Conservation (phyloP, 192 early-diverging fungal genomes). For the Rhizophagus prolifer region DNA sequence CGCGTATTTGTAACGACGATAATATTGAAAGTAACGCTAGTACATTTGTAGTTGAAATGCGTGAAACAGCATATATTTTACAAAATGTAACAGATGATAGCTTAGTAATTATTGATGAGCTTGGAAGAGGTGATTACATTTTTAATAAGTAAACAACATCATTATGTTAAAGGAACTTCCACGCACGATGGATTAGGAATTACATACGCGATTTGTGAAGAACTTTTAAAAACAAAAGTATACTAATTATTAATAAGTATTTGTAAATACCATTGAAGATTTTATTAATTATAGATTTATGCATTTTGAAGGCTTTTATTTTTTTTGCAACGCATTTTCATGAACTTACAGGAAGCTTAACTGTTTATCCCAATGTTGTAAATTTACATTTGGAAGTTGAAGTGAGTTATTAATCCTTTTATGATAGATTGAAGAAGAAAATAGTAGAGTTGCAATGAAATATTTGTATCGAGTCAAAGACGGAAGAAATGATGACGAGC, state of each 20-base stretch:
- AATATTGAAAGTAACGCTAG: conserved; percentile 60
- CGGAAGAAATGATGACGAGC: conserved; percentile 44
- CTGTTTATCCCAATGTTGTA: conserved; percentile 56
- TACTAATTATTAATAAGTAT: background rate
- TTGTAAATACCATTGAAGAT: background rate
- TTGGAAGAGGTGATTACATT: conserved; percentile 62
- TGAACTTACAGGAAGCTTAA: conserved; percentile 56
- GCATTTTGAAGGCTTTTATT: conserved; percentile 45
- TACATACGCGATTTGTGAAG: conserved; percentile 71
- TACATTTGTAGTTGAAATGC: conserved; percentile 87
- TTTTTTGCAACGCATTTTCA: conserved; percentile 83
- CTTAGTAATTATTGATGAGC: conserved; percentile 88
- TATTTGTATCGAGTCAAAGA: conserved; percentile 50
- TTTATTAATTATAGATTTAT: background rate
- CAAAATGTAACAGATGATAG: conserved; percentile 64
- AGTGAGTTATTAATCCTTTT: conserved; percentile 25
- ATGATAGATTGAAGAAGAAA: conserved; percentile 17
- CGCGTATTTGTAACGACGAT: conserved; percentile 75
- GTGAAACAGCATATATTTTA: conserved; percentile 80
- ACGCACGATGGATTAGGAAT: conserved; percentile 71
- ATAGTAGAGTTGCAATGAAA: conserved; percentile 31
- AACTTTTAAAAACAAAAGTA: conserved; percentile 51
- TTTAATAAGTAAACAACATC: background rate
- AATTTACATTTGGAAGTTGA: conserved; percentile 58
- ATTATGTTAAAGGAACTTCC: conserved; percentile 51